Evolutionary conservation across 108 stramenopile genomes (phyloP), one percentile per base, ranked within the genome.

Genomic region (Skeletonema menzelii): DNA sequence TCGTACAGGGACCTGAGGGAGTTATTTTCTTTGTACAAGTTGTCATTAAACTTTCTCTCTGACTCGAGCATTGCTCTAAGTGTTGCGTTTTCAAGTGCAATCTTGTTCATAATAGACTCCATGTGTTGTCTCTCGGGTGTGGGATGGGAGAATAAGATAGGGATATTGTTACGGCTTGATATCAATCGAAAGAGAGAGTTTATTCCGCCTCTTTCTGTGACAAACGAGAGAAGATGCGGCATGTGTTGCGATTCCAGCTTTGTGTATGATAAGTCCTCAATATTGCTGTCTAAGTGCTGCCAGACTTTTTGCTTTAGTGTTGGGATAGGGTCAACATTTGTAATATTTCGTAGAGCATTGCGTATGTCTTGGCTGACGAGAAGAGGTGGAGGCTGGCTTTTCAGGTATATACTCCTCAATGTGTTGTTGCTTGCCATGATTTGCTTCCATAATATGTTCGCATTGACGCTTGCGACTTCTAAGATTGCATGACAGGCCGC

Each of bases 51-150:
- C 10, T 46, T 26, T 57, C 61, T 70, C 64, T 77, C 76, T 27
- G 34, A 55, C 63, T 69, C 63, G 3, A 77, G 64, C 22, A 69
- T 49, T 30, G 49, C 37, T 44, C 46, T 77, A 27, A 77, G 57
- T 11, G 31, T 31, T 19, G 59, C 27, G 58, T 77, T 77, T 40
- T 77, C 76, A 19, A 34, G 27, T 13, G 63, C 63, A 22, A 77
- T 30, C 57, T 67, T 67, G 14, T 67, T 26, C 66, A 75, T 67
- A 3, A 67, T 58, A 14, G 58, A 10, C 28, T 57, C 58, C 53
- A 77, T 37, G 17, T 69, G 69, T 3, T 56, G 37, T 70, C 63
- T 77, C 35, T 77, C 69, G 8, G 69, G 76, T 1, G 69, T 70
- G 8, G 68, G 68, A 59, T 53, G 35, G 14, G 56, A 49, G 15